These are phyloP conservation scores for Antarctomyces pellizariae DNA, from an alignment of 495 filamentous ascomycete genomes.

Conservation along the genomic window DNA sequence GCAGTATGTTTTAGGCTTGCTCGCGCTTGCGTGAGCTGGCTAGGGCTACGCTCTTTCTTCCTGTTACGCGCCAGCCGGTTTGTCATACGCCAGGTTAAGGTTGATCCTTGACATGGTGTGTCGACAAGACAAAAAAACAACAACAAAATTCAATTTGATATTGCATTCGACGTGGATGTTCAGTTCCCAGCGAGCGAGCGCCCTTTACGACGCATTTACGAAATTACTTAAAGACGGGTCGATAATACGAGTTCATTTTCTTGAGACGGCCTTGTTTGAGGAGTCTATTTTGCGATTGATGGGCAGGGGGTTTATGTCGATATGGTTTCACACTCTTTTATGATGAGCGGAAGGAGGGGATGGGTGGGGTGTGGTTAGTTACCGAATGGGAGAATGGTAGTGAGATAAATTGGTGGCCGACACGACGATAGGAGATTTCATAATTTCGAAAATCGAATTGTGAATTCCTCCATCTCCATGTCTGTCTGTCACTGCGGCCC, in stretches of 20 bases:
- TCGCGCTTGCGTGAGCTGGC: neutral
- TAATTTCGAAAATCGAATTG: too few relatives aligned
- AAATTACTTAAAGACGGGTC: neutral
- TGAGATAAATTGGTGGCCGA: too few relatives aligned
- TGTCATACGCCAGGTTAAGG: neutral
- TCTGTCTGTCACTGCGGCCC: too few relatives aligned
- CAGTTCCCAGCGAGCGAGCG: slow-evolving; percentile 10
- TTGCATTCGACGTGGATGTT: slow-evolving; percentile 17
- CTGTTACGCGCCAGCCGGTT: neutral
- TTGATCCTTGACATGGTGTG: neutral
- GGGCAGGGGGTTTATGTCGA: slow-evolving; percentile 1
- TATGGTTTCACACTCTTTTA: slow-evolving; percentile 4
- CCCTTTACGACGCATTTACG: slow-evolving; percentile 9
- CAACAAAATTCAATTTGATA: slow-evolving; percentile 12
- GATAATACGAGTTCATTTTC: slow-evolving; percentile 8
- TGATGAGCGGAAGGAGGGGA: slow-evolving; percentile 6
- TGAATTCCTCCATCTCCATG: too few relatives aligned
- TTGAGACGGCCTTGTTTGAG: slow-evolving; percentile 4
- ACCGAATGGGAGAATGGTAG: neutral
- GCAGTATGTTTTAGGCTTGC: slow-evolving; percentile 27
- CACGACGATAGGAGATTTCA: too few relatives aligned
- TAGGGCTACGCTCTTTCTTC: slow-evolving; percentile 1
- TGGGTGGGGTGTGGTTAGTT: slow-evolving; percentile 5
- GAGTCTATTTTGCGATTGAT: slow-evolving; percentile 5
- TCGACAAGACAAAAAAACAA: slow-evolving; percentile 3